These are phyloP conservation scores for Cryptococcus wingfieldii DNA, from an alignment of 1,284 basidiomycete species.

Conservation along the genomic window DNA sequence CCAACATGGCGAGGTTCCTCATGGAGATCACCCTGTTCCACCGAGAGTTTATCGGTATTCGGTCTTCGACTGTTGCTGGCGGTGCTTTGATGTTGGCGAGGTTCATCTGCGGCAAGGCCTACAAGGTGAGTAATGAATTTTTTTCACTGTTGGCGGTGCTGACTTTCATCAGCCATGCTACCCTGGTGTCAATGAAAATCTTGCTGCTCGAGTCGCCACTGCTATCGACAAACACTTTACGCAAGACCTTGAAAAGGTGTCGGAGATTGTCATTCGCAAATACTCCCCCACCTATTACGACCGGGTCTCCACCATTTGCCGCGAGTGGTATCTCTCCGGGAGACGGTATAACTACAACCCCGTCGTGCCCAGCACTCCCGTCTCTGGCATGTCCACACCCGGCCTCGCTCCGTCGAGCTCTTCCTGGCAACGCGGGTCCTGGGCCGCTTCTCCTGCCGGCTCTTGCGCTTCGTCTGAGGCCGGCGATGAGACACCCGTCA, in stretches of 20 bases:
- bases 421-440: conserved; percentile 15
- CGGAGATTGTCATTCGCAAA: conserved; percentile 92
- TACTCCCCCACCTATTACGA: conserved; percentile 94
- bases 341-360: conserved; percentile 48
- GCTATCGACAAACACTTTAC: conserved; percentile 79
- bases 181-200: conserved; percentile 18
- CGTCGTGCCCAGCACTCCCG: conserved; percentile 35
- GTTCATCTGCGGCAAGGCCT: conserved; percentile 72
- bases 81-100: conserved; percentile 85
- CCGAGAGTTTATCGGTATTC: conserved; percentile 83
- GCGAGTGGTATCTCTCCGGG: conserved; percentile 75
- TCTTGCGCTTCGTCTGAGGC: conserved; percentile 46
- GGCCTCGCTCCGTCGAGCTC: conserved; percentile 41
- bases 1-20: conserved; percentile 91
- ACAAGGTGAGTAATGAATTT: conserved; percentile 56
- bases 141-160: neutral
- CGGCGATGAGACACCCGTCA: conserved; percentile 46
- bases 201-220: conserved; percentile 57
- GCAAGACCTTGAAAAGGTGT: conserved; percentile 80
- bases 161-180: conserved; percentile 1
- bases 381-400: conserved; percentile 33
- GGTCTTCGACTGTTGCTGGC: conserved; percentile 79
- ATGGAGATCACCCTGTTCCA: conserved; percentile 99
- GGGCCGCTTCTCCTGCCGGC: conserved; percentile 32
- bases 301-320: conserved; percentile 83